A percentile compares a stretch with the other conserved stretches of the same genome.
Conservation (phyloP, 2,329 filamentous ascomycete species). For the Pseudogymnoascus sp. region DNA sequence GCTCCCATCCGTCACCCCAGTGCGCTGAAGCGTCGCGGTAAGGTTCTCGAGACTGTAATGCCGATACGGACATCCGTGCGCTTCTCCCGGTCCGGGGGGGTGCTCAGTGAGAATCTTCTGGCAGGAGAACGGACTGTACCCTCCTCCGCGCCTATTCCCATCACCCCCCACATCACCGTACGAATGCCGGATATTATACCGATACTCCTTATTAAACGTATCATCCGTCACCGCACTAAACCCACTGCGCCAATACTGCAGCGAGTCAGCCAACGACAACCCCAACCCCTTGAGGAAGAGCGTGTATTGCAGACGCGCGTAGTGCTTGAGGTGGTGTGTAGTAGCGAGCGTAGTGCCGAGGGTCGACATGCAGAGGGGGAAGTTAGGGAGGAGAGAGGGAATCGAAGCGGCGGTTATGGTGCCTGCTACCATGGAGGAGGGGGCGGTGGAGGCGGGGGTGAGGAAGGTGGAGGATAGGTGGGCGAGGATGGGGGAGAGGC, state of each 20-base stretch:
- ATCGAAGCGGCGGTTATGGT: conserved; percentile 68
- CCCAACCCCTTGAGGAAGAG: conserved; percentile 96
- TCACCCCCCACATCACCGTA: conserved; percentile 97
- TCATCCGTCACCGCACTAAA: conserved; percentile 89
- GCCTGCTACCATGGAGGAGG: conserved; percentile 55
- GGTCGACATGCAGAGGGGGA: conserved; percentile 90
- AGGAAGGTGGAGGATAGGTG: conserved; percentile 95
- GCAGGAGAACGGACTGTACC: conserved; percentile 87
- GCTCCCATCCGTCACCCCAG: conserved; percentile 70
- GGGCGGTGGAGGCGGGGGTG: conserved; percentile 79
- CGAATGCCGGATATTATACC: conserved; percentile 89
- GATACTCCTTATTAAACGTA: conserved; percentile 93
- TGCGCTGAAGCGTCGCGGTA: conserved; percentile 62
- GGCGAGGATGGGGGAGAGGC: conserved; percentile 64
- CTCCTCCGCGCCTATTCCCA: conserved; percentile 73
- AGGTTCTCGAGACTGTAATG: conserved; percentile 89
- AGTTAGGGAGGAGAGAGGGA: conserved; percentile 70
- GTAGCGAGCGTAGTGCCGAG: conserved; percentile 79
- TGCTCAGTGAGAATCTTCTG: conserved; percentile 92
- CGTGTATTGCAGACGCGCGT: conserved; percentile 84
- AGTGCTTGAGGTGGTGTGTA: conserved; percentile 89
- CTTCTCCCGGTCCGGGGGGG: conserved; percentile 75
- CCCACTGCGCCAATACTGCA: conserved; percentile 80
- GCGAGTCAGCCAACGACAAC: conserved; percentile 79
- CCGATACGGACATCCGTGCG: conserved; percentile 92